A percentile compares a stretch with the other conserved stretches of the same genome.
Evolutionary conservation across 805 yeast genomes (phyloP).

Genomic region (Brettanomyces anomalus): DNA sequence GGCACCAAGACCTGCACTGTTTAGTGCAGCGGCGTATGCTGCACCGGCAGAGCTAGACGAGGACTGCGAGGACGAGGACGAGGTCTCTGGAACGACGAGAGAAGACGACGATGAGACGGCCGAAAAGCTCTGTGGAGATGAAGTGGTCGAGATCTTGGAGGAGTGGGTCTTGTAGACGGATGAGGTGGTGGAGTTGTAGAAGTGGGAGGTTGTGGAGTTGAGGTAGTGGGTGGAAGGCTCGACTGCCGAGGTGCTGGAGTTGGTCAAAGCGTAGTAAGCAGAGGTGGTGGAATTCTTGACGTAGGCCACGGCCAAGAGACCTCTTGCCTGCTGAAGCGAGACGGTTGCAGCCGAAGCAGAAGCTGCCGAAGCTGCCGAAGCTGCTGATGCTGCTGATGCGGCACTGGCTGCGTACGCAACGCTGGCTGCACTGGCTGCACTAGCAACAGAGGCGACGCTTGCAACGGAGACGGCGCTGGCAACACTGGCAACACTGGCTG

Average conservation of each 20-base stretch:
- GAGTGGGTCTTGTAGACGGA: neutral
- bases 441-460: slow-evolving; percentile 10
- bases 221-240: slow-evolving; percentile 5
- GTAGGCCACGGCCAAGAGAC: slow-evolving; percentile 33
- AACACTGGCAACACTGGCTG: slow-evolving; percentile 27
- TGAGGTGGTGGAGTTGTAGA: slow-evolving; percentile 10
- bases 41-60: slow-evolving; percentile 5
- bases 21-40: slow-evolving; percentile 19
- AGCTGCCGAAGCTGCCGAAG: slow-evolving; percentile 13
- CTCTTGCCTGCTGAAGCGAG: slow-evolving; percentile 27
- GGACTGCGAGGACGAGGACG: slow-evolving; percentile 1
- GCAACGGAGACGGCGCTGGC: too few relatives aligned
- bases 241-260: neutral
- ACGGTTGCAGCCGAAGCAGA: slow-evolving; percentile 17
- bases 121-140: neutral
- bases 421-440: slow-evolving; percentile 8
- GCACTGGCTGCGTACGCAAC: slow-evolving; percentile 15
- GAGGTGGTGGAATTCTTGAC: slow-evolving; percentile 17
- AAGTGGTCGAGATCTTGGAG: slow-evolving; percentile 3
- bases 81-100: neutral
- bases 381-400: slow-evolving; percentile 14
- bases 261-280: slow-evolving; percentile 4
- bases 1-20: slow-evolving; percentile 25
- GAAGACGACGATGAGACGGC: neutral
- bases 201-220: slow-evolving; percentile 3